A percentile compares a stretch with the other conserved stretches of the same genome.
phyloP scores from a whole-genome alignment of 257 asterid genomes.

The Schizonepeta tenuifolia region DNA sequence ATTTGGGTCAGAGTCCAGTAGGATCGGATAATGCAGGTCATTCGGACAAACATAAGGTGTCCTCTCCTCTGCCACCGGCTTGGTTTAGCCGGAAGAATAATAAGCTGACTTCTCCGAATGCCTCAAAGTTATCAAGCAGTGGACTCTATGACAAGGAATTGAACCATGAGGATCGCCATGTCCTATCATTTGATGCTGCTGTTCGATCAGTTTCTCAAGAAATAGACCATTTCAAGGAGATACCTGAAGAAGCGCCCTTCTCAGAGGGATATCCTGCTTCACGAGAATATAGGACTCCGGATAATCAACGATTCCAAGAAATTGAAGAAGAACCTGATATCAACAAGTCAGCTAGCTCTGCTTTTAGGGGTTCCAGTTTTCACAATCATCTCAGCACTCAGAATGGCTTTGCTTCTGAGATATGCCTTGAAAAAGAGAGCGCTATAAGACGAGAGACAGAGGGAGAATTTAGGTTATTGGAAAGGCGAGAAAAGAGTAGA shows the following conservation, averaged over 20 bases:
- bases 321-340: conserved; percentile 70
- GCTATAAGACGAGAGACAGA: conserved; percentile 92
- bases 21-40: conserved; percentile 73
- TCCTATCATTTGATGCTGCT: conserved; percentile 89
- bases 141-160: conserved; percentile 65
- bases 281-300: conserved; percentile 40
- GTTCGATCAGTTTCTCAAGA: conserved; percentile 89
- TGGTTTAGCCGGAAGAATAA: conserved; percentile 82
- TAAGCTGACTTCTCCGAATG: conserved; percentile 69
- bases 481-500: conserved; percentile 79
- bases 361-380: conserved; percentile 37
- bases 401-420: conserved; percentile 57
- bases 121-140: conserved; percentile 62
- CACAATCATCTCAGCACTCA: conserved; percentile 34
- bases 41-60: conserved; percentile 53
- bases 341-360: conserved; percentile 31
- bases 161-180: conserved; percentile 53
- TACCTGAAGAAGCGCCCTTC: conserved; percentile 61
- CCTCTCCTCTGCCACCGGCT: conserved; percentile 84
- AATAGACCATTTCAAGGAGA: conserved; percentile 66
- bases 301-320: conserved; percentile 48
- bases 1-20: conserved; percentile 90
- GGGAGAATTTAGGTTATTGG: conserved; percentile 83
- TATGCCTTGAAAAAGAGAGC: conserved; percentile 64
- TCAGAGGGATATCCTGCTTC: conserved; percentile 32